Base-by-base conservation (phyloP, 2,329 filamentous ascomycete genomes). In the Exophiala oligosperma region DNA sequence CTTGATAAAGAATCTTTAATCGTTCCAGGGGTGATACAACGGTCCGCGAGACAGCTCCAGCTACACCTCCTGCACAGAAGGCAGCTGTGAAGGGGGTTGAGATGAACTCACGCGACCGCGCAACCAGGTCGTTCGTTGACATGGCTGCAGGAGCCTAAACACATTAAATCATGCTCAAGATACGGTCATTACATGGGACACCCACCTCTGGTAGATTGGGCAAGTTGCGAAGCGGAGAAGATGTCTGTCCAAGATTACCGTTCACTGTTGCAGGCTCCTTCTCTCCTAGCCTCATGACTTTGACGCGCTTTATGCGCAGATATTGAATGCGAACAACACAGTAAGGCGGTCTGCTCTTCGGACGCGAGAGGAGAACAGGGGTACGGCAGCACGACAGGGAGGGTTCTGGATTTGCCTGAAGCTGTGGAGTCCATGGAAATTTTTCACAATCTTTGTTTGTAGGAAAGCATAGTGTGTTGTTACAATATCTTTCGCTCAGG, bases 1-100 rank as follows among this genome's bases (percentile, higher is more conserved):
- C 84, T 73, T 99, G 94, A 73, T 97, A 92, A n/a, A 99, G 81
- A 67, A 99, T 99, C 79, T 99, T 97, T 59, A 99, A 82, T 64
- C 94, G 86, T 76, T 99, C 94, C 38, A 99, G 85, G 2, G 94
- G 94, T 14, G 93, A 97, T 3, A 99, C 94, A 49, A 97, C 93
- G 24, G 94, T 99, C 71, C 94, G 86, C 32, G 94, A 97, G n/a
- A 99, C 93, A 44, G 94, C 94, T 58, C 94, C 94, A 14, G 94
- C 94, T 23, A 97, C 86, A 66, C 94, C 94, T 61, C 94, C 94
- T 29, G 91, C 94, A 69, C 95, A 89, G 71, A 99, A 99, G 35
- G 94, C 92, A 43, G 94, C 93, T 35, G 92, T 78, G 40, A 97
- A 87, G 3, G 93, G 92, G 64, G 96, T 89, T 8, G 92, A 88